phyloP scores from a whole-genome alignment of 495 filamentous ascomycete genomes.

The Hypoxylon subgilvum region DNA sequence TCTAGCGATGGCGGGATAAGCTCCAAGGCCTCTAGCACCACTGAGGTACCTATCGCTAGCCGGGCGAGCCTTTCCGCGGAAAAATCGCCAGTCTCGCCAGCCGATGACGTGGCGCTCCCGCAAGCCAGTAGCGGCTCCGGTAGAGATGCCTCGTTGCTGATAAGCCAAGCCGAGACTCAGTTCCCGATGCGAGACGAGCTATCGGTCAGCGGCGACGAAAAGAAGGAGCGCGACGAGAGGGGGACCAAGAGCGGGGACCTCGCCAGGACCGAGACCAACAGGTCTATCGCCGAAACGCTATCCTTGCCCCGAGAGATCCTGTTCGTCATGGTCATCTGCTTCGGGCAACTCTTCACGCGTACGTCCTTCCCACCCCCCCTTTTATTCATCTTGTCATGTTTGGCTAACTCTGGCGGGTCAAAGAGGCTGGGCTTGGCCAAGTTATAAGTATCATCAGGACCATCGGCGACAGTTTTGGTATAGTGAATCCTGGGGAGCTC shows the following conservation, averaged over 20 bases:
- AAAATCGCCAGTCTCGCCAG: not conserved
- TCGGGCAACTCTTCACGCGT: conserved; percentile 51
- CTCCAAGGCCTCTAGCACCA: conserved; percentile 24
- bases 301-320: conserved; percentile 46
- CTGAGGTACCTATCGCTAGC: conserved; percentile 1
- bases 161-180: conserved; percentile 8
- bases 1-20: not conserved
- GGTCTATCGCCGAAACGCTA: conserved; percentile 34
- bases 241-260: conserved; percentile 1
- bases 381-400: not conserved
- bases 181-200: conserved; percentile 9
- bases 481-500: conserved; percentile 39
- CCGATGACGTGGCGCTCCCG: not conserved
- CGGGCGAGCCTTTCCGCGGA: conserved; percentile 8
- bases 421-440: conserved; percentile 41
- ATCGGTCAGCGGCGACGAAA: conserved; percentile 26
- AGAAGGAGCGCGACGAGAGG: not conserved
- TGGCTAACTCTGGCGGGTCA: conserved; percentile 3
- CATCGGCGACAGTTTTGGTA: conserved; percentile 35
- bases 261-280: conserved; percentile 11
- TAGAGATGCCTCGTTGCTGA: conserved; percentile 7
- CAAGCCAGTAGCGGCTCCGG: not conserved
- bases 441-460: conserved; percentile 43
- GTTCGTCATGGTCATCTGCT: conserved; percentile 53
- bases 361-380: conserved; percentile 2